Base-by-base conservation (phyloP, 192 early-diverging fungal genomes). In the Coemansia sp. region DNA sequence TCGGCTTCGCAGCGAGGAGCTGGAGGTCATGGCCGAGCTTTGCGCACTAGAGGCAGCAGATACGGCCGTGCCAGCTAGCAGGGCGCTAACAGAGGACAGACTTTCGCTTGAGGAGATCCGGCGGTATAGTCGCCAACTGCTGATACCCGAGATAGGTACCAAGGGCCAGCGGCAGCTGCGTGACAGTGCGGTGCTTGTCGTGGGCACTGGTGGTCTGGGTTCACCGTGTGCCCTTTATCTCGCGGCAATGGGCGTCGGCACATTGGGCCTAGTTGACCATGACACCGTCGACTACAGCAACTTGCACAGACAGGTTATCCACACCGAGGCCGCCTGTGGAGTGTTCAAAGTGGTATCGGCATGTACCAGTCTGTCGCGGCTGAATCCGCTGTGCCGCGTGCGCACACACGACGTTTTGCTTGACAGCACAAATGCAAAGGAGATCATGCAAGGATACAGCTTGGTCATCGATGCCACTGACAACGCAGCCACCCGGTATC, bases 131-230 rank as follows among this genome's bases (percentile, higher is more conserved):
- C 85, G 95, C 3, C 95, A 97, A 63, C 81, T 97, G 24, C 85
- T 97, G 29, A 68, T 95, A 17, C 87, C 88, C 0, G 87, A 87
- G 44, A 86, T 94, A 58, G 93, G 72, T 14, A 46, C 40, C 41
- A 52, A 70, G 86, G 96, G 87, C 21, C 94, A 96, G 73, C 64
- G 90, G 40, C 83, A 80, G 35, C 71, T 98, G 39, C 80, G 83
- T 12, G 88, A 91, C 56, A 77, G 87, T 17, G 79, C 86, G 0
- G 89, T 95, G 43, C 77, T 97, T 7, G 80, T 98, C 3, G 92
- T 96, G 3, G 95, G 95, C 6, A 89, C 93, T n/a, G 97, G 97
- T 56, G 97, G 97, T 1, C 84, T 98, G 10, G 97, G 97, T 0
- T 84, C 93, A 3, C 91, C 97, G 5, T 90, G 86, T 32, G 81